Base-by-base conservation (phyloP, 208 protist genomes). In the Trypanosoma vivax region DNA sequence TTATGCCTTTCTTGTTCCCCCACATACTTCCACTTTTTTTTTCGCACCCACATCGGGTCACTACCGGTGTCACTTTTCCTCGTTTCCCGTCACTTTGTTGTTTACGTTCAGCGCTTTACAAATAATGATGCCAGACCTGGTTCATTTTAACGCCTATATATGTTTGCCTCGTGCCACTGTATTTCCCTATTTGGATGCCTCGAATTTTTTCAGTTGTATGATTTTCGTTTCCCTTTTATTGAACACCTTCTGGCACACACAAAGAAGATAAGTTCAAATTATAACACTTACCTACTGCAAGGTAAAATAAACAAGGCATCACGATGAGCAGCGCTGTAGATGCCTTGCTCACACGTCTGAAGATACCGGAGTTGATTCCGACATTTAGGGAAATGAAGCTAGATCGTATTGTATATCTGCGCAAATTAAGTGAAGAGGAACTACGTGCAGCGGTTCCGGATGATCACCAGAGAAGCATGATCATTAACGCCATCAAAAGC, bases 401-500 rank as follows among this genome's bases (percentile, higher is more conserved):
- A 33, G 77, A 84, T 21, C 79, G 80, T 16, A 68, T 92, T 43
- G 65, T 92, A 9, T 69, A 60, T 19, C 76, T 95, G 33, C 77
- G 84, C 37, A 76, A 76, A 50, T 65, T 95, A 41, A 73, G 67
- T 14, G 81, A 88, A 31, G 72, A 74, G 0, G 62, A 88, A 13
- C 70, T 92, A 23, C 50, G 56, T n/a, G 50, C 73, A 29, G 67
- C 66, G n/a, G 66, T 95, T 35, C 83, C 89, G 5, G 82, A 95
- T 54, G 64, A 75, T 27, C 73, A 64, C 54, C 68, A 90, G 65
- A 73, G 85, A 19, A 38, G 77, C 31, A 25, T 30, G 3, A 74
- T 95, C 16, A 63, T 84, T 31, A 63, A 91, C 34, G 77, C 82
- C 37, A 85, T 95, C 53, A 77, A 50, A 46, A 83, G 70, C 58